Evolutionary conservation across 2,329 filamentous ascomycete species (phyloP).

Genomic region (Xylariaceae sp.): DNA sequence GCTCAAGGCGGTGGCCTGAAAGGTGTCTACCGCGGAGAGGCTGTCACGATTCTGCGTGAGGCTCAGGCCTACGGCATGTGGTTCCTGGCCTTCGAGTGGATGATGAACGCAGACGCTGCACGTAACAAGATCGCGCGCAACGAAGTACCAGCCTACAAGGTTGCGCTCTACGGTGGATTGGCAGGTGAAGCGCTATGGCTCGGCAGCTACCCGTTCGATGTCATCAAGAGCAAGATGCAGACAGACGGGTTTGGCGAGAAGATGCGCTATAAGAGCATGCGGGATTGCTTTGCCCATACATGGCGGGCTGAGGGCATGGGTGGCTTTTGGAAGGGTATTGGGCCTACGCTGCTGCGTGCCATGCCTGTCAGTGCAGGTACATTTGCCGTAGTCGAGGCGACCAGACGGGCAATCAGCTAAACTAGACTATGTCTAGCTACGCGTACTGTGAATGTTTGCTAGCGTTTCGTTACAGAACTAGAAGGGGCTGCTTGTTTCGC

Average conservation of each 20-base stretch:
- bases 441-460: constrained; percentile 6
- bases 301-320: constrained; percentile 71
- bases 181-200: constrained; percentile 95
- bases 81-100: constrained; percentile 92
- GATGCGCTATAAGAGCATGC: constrained; percentile 77
- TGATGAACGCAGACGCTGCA: constrained; percentile 86
- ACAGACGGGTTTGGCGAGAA: constrained; percentile 80
- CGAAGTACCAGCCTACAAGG: constrained; percentile 78
- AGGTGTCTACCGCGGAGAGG: constrained; percentile 83
- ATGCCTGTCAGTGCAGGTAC: constrained; percentile 99
- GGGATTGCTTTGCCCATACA: constrained; percentile 83
- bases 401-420: constrained; percentile 58
- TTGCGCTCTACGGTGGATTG: constrained; percentile 88
- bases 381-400: constrained; percentile 78
- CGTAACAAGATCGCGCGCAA: constrained; percentile 74
- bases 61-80: constrained; percentile 92
- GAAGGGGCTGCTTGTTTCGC: no score
- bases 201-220: constrained; percentile 90
- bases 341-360: constrained; percentile 83
- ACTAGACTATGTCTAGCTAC: not conserved
- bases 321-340: constrained; percentile 95
- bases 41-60: constrained; percentile 83
- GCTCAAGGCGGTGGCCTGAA: constrained; percentile 58
- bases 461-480: constrained; percentile 9
- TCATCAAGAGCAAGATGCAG: constrained; percentile 99